These are phyloP conservation scores for Carpinus viminea DNA, from an alignment of 306 rosid genomes.

Conservation along the genomic window DNA sequence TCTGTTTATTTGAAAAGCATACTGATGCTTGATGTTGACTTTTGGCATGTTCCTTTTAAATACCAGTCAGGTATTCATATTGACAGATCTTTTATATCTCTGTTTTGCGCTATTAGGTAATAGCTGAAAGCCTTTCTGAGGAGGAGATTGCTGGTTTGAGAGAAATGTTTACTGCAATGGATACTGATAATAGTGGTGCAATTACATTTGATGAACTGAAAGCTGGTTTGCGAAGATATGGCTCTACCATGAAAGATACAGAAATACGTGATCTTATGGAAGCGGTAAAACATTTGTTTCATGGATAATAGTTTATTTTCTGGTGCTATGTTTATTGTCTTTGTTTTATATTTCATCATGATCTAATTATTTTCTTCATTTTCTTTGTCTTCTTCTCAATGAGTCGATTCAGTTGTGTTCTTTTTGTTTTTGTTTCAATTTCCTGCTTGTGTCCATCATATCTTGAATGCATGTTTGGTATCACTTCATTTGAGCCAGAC, in stretches of 20 bases:
- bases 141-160: conserved; percentile 97
- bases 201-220: conserved; percentile 96
- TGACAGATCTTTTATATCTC: conserved; percentile 13
- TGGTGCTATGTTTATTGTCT: not conserved
- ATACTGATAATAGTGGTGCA: conserved; percentile 94
- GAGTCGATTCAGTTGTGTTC: not conserved
- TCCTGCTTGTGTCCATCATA: not conserved
- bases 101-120: conserved; percentile 58
- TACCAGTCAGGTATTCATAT: conserved; percentile 8
- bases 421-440: not conserved
- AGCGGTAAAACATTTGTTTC: conserved; percentile 58
- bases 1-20: not conserved
- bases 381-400: not conserved
- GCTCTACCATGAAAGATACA: conserved; percentile 86
- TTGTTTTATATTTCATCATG: not conserved
- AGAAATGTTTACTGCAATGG: conserved; percentile 92
- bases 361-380: not conserved
- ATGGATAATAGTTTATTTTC: conserved; percentile 6
- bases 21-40: conserved; percentile 13
- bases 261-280: conserved; percentile 98
- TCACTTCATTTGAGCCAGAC: not conserved
- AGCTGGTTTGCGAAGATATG: conserved; percentile 94
- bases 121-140: conserved; percentile 95
- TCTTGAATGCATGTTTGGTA: not conserved
- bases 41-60: conserved; percentile 15